Evolutionary conservation across 768 basidiomycete species (phyloP).

Genomic region (Pleurotus salmoneostramineus): DNA sequence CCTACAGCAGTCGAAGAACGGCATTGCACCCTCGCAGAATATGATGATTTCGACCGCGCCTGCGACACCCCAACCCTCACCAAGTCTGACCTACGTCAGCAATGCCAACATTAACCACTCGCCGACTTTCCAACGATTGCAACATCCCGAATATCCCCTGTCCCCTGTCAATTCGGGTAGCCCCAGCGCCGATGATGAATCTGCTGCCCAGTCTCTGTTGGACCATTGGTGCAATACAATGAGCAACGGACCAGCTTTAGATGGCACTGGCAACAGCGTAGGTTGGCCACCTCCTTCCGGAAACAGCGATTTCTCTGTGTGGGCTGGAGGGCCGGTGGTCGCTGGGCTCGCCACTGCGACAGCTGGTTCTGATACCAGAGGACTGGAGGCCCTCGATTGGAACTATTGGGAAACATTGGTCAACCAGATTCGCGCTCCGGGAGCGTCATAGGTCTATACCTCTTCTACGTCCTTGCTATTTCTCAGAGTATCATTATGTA

Average conservation of each 20-base stretch:
- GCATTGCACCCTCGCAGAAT: conserved; percentile 15
- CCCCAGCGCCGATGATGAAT: conserved; percentile 71
- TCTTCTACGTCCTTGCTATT: neutral
- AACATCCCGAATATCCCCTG: conserved; percentile 40
- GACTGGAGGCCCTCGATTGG: conserved; percentile 66
- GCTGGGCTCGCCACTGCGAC: conserved; percentile 27
- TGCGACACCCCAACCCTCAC: conserved; percentile 25
- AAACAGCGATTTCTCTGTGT: conserved; percentile 53
- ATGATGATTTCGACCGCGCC: conserved; percentile 10
- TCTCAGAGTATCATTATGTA: neutral
- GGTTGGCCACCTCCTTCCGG: conserved; percentile 58
- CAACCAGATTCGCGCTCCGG: conserved; percentile 40
- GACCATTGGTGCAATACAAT: conserved; percentile 87
- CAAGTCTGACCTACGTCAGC: conserved; percentile 16
- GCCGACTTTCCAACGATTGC: conserved; percentile 59
- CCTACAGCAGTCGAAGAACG: conserved; percentile 35
- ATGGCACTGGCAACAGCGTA: conserved; percentile 43
- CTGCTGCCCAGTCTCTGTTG: conserved; percentile 69
- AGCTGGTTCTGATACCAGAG: conserved; percentile 38
- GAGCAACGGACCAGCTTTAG: conserved; percentile 53
- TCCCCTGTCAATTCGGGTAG: conserved; percentile 69
- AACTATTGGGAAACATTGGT: conserved; percentile 80
- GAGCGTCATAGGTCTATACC: neutral
- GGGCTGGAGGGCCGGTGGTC: conserved; percentile 33
- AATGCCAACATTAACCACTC: conserved; percentile 34